A percentile compares a stretch with the other conserved stretches of the same genome.
These are phyloP conservation scores for Liquidambar formosana DNA, from an alignment of 164 flowering plant genomes.

Conservation along the genomic window DNA sequence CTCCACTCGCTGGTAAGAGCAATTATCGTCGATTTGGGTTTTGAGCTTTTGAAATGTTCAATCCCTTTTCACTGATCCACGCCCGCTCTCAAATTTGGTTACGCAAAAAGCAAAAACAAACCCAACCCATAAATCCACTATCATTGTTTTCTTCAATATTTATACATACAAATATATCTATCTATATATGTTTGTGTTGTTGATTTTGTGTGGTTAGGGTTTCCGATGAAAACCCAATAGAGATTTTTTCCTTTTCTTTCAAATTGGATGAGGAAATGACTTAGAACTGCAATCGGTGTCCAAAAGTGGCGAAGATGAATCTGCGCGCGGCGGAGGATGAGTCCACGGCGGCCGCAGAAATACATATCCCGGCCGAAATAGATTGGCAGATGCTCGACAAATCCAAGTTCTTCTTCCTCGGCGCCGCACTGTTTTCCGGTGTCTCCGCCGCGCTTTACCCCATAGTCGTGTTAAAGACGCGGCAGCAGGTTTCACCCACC, in stretches of 20 bases:
- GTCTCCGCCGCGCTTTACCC: slow-evolving; percentile 74
- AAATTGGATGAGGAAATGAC: too few species aligned
- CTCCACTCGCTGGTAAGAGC: slow-evolving; percentile 8
- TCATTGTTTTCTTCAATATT: too few species aligned
- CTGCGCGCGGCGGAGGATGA: slow-evolving; percentile 61
- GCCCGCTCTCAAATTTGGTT: too few species aligned
- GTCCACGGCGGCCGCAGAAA: slow-evolving; percentile 57
- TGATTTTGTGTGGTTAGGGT: too few species aligned
- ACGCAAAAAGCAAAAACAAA: too few species aligned
- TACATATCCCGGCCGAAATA: slow-evolving; percentile 76
- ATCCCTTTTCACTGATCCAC: slow-evolving; percentile 16
- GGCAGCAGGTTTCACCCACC: slow-evolving; percentile 52
- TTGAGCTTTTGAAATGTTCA: slow-evolving; percentile 11
- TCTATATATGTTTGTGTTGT: too few species aligned
- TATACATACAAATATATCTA: too few species aligned
- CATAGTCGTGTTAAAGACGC: slow-evolving; percentile 62
- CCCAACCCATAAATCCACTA: too few species aligned
- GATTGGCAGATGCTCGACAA: slow-evolving; percentile 94
- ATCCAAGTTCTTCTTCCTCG: slow-evolving; percentile 80
- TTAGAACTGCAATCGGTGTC: too few species aligned
- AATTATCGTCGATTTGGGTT: neutral
- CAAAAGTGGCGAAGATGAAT: slow-evolving; percentile 50
- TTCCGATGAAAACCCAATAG: too few species aligned
- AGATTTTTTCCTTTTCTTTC: too few species aligned
- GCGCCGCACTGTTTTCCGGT: slow-evolving; percentile 84